Evolutionary conservation across 352 stramenopile genomes (phyloP), one percentile per base, ranked within the genome.

Genomic region (Stephanocyclus meneghinianus): DNA sequence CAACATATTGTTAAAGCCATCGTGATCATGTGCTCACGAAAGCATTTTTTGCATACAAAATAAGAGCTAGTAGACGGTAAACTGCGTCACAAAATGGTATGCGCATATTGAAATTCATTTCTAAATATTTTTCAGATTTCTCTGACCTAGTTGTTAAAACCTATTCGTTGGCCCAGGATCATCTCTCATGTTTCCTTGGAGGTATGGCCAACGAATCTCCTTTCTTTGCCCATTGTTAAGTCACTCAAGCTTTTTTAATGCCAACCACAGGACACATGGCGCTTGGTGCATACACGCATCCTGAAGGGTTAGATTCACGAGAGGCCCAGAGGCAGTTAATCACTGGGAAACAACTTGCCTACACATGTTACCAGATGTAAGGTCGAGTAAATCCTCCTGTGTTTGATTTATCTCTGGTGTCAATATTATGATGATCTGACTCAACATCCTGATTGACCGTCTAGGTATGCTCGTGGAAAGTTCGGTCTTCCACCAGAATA

Each of bases 161-260:
- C 18, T 55, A 90, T 94, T 26, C 35, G 35, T 16, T 30, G 16
- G 30, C 21, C n/a, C 16, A 51, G 96, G 95, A 99, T 71, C 96
- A 99, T 81, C 86, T 99, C 62, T 90, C 96, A 10, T 99, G 97
- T 86, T 99, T 99, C 67, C 93, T 98, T 81, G 87, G 87, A 53
- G 87, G 95, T 4, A 61, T 59, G 45, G 47, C 21, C 21, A 51
- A 26, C 2, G n/a, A 35, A 47, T 29, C 16, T 51, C 13, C 21
- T 18, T 2, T 37, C 10, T 53, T 5, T 37, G 48, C 16, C 35
- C 10, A n/a, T 7, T 40, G n/a, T 16, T 53, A 21, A 16, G 5
- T 53, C 45, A 16, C n/a, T 16, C 10, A 16, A 5, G 45, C n/a
- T 21, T 37, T 37, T 9, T n/a, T 1, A 15, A 44, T 78, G 15